Percentiles rank a stretch among this genome's conserved stretches.
phyloP scores from a whole-genome alignment of 345 rosid genomes.

The Syzygium aqueum region DNA sequence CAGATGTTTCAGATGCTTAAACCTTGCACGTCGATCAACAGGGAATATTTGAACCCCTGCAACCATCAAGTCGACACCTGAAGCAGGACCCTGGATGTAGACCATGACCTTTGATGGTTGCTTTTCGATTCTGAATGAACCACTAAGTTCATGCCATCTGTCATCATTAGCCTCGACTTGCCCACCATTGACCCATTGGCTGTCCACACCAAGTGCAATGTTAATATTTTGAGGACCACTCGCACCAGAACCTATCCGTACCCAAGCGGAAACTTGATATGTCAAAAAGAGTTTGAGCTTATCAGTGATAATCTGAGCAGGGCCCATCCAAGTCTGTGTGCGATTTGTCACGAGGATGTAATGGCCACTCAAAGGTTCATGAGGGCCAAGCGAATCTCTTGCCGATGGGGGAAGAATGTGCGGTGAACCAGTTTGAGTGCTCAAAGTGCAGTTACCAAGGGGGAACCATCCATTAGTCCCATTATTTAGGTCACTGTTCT shows the following conservation, averaged over 20 bases:
- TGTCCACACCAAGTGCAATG: constrained; percentile 77
- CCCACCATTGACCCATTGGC: constrained; percentile 94
- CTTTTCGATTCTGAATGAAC: constrained; percentile 93
- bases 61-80: constrained; percentile 86
- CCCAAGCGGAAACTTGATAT: constrained; percentile 94
- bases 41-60: constrained; percentile 82
- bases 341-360: constrained; percentile 65
- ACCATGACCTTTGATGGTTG: constrained; percentile 76
- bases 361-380: constrained; percentile 66
- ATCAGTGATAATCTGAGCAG: constrained; percentile 86
- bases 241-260: constrained; percentile 52
- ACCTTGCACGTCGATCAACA: constrained; percentile 53
- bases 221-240: constrained; percentile 74
- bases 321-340: constrained; percentile 97
- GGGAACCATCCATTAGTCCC: constrained; percentile 83
- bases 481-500: constrained; percentile 53
- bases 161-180: constrained; percentile 62
- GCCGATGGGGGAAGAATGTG: constrained; percentile 72
- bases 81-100: constrained; percentile 82
- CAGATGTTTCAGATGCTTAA: constrained; percentile 50
- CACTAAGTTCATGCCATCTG: constrained; percentile 88
- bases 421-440: constrained; percentile 67
- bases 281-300: constrained; percentile 71
- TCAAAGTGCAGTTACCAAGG: constrained; percentile 73
- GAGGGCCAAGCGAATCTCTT: constrained; percentile 59